These are phyloP conservation scores for Pythium rishiriense DNA, from an alignment of 352 stramenopile genomes.

Conservation along the genomic window DNA sequence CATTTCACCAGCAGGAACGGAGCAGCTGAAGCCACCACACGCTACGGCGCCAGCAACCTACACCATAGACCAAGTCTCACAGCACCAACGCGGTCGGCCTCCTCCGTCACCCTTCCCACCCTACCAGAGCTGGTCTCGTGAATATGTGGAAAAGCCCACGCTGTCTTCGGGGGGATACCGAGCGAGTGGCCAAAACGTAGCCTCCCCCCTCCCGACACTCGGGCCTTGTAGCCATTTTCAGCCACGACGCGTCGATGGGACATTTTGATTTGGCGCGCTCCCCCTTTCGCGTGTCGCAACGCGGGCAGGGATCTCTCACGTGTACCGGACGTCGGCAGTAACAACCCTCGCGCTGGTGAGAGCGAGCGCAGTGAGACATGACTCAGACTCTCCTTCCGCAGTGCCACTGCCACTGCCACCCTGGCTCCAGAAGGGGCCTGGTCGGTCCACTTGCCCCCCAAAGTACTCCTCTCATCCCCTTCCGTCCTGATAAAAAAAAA, in stretches of 20 bases:
- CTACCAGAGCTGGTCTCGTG: too few species aligned
- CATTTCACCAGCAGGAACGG: too few species aligned
- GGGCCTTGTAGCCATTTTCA: background rate
- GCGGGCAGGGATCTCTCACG: background rate
- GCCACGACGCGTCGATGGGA: background rate
- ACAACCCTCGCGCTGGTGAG: background rate
- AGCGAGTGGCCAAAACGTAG: too few species aligned
- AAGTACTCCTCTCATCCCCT: background rate
- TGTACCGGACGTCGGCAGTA: background rate
- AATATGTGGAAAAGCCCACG: too few species aligned
- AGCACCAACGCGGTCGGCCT: too few species aligned
- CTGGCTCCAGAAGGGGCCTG: background rate
- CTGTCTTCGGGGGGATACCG: background rate
- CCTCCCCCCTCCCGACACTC: too few species aligned
- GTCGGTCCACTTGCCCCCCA: background rate
- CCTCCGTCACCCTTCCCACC: too few species aligned
- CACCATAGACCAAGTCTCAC: too few species aligned
- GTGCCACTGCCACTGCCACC: background rate
- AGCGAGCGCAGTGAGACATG: background rate
- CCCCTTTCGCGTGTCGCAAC: background rate
- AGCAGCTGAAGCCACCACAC: too few species aligned
- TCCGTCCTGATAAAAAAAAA: background rate
- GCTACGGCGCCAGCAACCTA: too few species aligned
- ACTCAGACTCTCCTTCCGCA: background rate
- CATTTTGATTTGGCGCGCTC: background rate